Evolutionary conservation across 805 yeast genomes (phyloP), one percentile per base, ranked within the genome.

Genomic region (Teunomyces tritomae): DNA sequence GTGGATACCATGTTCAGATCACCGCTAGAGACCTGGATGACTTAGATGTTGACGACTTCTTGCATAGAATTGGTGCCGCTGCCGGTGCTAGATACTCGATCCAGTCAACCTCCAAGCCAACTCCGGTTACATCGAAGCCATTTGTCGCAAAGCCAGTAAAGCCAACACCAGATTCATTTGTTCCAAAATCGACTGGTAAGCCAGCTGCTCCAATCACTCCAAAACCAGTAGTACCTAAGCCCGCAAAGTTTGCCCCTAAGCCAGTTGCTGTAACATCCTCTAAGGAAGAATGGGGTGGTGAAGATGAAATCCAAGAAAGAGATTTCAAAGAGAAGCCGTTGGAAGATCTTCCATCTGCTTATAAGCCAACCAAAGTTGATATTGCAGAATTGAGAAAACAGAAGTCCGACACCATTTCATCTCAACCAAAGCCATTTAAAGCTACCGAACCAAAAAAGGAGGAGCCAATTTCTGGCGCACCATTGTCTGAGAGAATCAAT

Each of bases 1-100:
- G 77, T 56, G 96, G 96, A 41, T 94, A 92, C 70, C 99, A 94
- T 64, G 91, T 94, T 46, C 97, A 94, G 68, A 84, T 94, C 55
- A 90, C 97, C 43, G 98, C 98, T n/a, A 83, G 98, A 70, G 96
- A 89, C 62, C 74, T 80, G 37, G 96, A 90, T 61, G 99, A 94
- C 65, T 77, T 95, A 63, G 87, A 89, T 57, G 86, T 87, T 39
- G 77, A 77, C 24, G 95, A 87, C 50, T 79, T 94, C 49, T 65
- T 89, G 56, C 76, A 81, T 39, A 84, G 89, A 54, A 83, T 94
- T 43, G 83, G 88, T 54, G 86, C 89, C 55, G 97, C 98, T 29
- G 87, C 98, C 2, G 99, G 99, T 58, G 96, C 99, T 13, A 84
- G 96, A 62, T 94, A 94, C 70, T 84, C 94, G 4, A 79, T 81